phyloP scores from a whole-genome alignment of 345 rosid species.

The Brassica carinata region DNA sequence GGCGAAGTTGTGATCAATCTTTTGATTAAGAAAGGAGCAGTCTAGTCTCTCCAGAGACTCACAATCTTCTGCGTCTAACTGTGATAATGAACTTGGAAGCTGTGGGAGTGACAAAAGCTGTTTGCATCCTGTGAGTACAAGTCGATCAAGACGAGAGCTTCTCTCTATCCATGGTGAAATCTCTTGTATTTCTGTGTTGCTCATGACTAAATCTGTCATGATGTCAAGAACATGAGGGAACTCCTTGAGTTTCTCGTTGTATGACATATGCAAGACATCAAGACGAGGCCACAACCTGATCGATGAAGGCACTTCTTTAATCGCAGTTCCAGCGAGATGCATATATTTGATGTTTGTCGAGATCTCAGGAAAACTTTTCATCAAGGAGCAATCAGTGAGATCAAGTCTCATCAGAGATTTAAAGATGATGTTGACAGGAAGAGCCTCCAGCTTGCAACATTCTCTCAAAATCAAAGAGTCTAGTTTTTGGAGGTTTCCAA shows the following conservation, averaged over 20 bases:
- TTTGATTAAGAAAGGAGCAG: background rate
- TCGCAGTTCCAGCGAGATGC: background rate
- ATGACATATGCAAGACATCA: background rate
- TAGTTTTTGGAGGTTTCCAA: background rate
- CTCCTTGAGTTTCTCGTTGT: background rate
- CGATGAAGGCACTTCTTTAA: background rate
- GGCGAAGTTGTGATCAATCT: background rate
- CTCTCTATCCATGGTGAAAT: background rate
- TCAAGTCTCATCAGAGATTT: background rate
- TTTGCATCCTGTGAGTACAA: background rate
- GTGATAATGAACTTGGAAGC: background rate
- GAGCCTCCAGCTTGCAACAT: background rate
- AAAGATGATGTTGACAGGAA: background rate
- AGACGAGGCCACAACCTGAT: background rate
- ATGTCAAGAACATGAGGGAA: background rate
- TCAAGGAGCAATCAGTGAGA: constrained; percentile 1
- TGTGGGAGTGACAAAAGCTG: background rate
- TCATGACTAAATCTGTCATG: background rate
- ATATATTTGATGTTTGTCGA: background rate
- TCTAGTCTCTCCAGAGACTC: background rate
- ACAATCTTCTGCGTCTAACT: background rate
- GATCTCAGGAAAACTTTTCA: background rate
- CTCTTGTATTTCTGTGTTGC: background rate
- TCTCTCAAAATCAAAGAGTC: background rate
- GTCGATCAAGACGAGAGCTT: background rate